Evolutionary conservation across 1,139 yeast genomes (phyloP), one percentile per base, ranked within the genome.

Genomic region (Trichomonascaceae sp.): DNA sequence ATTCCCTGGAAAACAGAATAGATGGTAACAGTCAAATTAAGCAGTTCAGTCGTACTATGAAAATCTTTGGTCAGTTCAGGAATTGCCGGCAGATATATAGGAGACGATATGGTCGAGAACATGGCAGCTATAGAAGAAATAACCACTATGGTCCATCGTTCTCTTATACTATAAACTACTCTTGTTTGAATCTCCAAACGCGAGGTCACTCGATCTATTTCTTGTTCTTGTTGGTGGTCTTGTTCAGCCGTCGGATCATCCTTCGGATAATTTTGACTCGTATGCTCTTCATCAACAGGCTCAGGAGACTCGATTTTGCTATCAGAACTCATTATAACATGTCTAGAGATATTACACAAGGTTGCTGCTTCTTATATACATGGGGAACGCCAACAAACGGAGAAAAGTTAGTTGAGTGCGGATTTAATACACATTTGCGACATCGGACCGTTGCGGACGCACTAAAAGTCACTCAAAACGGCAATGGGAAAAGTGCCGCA

Each of bases 21-120:
- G 0, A 84, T 80, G 6, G 87, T 90, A 36, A 88, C 83, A 0
- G 93, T 77, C 27, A 85, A 61, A 65, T 87, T 87, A 47, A 82
- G 81, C 55, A 74, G 67, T 53, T 80, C 84, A 30, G 80, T 77
- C 3, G 81, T 66, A 4, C 83, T 78, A 45, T 76, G 55, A 62
- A 87, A 85, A 30, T 79, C 69, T 0, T 66, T 59, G 30, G 80
- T 77, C 5, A 87, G 69, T 9, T 74, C 74, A 0, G 83, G 79
- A 22, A 87, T 68, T 0, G 87, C 89, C 0, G 95, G 95, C 66
- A 84, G 83, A 64, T 84, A 87, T 20, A 87, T 84, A 0, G 93
- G 83, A 55, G 82, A 77, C 1, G 87, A 80, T n/a, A 84, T 69
- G 0, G 88, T 74, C 0, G 93, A 84, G 71, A 84, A 81, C 38